Evolutionary conservation across 2,329 filamentous ascomycete genomes (phyloP), one percentile per base, ranked within the genome.

Genomic region (Hymenotorrendiella dingleyae): DNA sequence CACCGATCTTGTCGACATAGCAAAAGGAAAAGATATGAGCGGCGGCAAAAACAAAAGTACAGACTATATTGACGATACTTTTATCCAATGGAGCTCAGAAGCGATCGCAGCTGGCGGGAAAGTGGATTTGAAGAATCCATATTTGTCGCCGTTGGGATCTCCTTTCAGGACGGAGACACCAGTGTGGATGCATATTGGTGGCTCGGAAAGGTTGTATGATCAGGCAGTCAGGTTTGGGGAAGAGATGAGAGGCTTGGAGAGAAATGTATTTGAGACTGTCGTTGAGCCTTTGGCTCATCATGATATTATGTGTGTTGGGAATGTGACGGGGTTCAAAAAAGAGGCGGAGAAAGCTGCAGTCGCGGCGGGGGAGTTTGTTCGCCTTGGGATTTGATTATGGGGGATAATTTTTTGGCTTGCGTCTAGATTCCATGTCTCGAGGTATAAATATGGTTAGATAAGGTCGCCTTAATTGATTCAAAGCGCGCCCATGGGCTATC

Each of bases 241-340:
- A 11, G 27, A 14, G 9, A 72, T 37, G 59, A 59, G 14, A 54
- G 60, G 10, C 6, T 40, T 62, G 10, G 53, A 56, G 30, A 69
- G 67, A 0, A 72, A 70, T 44, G 50, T 60, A 29, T 59, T 73
- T 1, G 61, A 62, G 39, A 45, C 69, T 10, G 60, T 68, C 48
- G 56, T 68, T 3, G 67, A 68, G 50, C 49, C 63, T 36, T 46
- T 56, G 8, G 67, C 62, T 4, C 64, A 64, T 16, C 72, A 76
- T 52, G 73, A 74, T 55, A 66, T 72, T 6, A 45, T 72, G 14
- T 37, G 69, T 1, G 3, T 68, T 1, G 70, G 66, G 1, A 46
- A 59, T 14, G 12, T 62, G 2, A 17, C 70, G 3, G 71, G 70
- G 0, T 74, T 71, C 46, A 53, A 65, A 36, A 57, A 64, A 32